Evolutionary conservation across 495 filamentous ascomycete genomes (phyloP), one percentile per base, ranked within the genome.

Genomic region (Penicillium lividum): DNA sequence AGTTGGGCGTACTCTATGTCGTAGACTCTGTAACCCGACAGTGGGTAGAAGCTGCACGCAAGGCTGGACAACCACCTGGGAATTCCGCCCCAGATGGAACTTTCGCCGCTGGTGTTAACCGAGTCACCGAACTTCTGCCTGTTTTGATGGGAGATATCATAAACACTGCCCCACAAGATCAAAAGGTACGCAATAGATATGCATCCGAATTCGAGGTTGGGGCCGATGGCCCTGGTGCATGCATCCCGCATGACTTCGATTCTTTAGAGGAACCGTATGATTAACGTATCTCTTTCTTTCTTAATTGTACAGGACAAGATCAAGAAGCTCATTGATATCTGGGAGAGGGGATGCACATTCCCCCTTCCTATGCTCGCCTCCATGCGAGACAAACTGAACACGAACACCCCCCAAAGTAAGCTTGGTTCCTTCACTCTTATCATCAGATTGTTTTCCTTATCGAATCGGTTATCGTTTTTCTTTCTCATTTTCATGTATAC

Each of bases 1-100:
- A 98, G 79, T 81, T 98, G 79, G 94, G 94, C 75, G 92, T 97
- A 69, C 87, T 98, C 79, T 98, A 98, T 87, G 92, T 98, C 79
- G 91, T 98, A 95, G 95, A 98, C 84, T 96, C 93, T 83, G 92
- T 98, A 87, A 92, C 92, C 73, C 90, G 94, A 76, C 91, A 93
- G 77, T 98, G 95, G 92, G 85, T 96, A 84, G 93, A 98, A 73
- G 88, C 90, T 73, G 95, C 94, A 61, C 92, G 91, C 74, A 85
- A 86, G 63, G 82, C 87, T 59, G 90, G 90, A 59, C 92, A 98
- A 73, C 79, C 86, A 56, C 80, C 92, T 68, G 89, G 87, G 69
- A 83, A 81, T 64, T 79, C 83, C 67, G 89, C 91, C 56, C 82
- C 84, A 58, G 90, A 96, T 77, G 94, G 94, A 61, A 97, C 93